A percentile compares a stretch with the other conserved stretches of the same genome.
Evolutionary conservation across 2,329 filamentous ascomycete species (phyloP).

Genomic region (Pseudogymnoascus sp.): DNA sequence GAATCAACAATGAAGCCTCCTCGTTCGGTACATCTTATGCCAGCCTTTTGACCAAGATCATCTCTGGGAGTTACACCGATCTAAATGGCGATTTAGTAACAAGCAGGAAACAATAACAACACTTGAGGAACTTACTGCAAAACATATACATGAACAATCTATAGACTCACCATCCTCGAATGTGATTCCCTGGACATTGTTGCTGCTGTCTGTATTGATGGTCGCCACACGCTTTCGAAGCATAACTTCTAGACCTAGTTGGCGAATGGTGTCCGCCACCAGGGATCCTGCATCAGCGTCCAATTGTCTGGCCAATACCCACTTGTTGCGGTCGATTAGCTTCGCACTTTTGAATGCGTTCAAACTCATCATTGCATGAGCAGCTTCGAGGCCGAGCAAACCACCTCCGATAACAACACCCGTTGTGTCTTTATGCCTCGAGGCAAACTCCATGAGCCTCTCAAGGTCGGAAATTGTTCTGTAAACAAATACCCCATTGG

Average conservation of each 20-base stretch:
- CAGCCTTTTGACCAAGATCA: conserved; percentile 63
- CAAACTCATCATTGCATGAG: conserved; percentile 86
- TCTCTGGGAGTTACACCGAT: conserved; percentile 80
- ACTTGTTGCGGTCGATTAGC: conserved; percentile 74
- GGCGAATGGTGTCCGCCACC: conserved; percentile 73
- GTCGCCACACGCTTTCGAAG: conserved; percentile 68
- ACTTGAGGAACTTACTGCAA: conserved; percentile 44
- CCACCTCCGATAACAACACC: conserved; percentile 80
- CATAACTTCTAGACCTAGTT: conserved; percentile 74
- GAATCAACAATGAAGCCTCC: conserved; percentile 70
- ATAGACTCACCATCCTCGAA: conserved; percentile 78
- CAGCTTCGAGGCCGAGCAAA: conserved; percentile 78
- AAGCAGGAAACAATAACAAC: neutral
- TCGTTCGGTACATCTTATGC: conserved; percentile 65
- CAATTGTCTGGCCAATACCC: conserved; percentile 76
- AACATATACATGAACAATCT: conserved; percentile 76
- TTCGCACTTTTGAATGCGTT: conserved; percentile 67
- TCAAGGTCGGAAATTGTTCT: conserved; percentile 78
- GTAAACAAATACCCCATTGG: conserved; percentile 82
- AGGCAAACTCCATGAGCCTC: conserved; percentile 67
- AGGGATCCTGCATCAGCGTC: conserved; percentile 74
- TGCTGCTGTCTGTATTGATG: conserved; percentile 62
- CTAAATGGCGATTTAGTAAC: neutral
- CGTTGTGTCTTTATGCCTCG: conserved; percentile 57
- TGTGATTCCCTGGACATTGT: conserved; percentile 64